Conservation (phyloP, 805 yeast genomes). For the Torulaspora maleeae region DNA sequence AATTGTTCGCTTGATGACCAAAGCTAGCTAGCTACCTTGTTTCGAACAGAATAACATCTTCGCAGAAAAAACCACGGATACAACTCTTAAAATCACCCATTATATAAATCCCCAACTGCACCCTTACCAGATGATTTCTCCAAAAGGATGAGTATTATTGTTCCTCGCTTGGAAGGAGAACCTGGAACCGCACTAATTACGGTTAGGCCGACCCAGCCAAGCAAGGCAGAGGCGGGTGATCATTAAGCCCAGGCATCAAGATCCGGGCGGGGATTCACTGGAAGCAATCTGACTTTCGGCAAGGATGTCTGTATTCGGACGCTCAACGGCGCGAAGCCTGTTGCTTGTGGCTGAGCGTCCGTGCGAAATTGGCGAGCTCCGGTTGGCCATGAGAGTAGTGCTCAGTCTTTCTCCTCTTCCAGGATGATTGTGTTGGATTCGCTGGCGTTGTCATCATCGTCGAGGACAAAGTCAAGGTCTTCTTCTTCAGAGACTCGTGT, state of each 20-base stretch:
- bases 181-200: not conserved
- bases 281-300: too few relatives aligned
- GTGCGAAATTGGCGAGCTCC: not conserved
- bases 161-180: not conserved
- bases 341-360: not conserved
- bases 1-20: not conserved
- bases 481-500: constrained; percentile 5
- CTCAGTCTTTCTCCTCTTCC: constrained; percentile 6
- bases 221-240: not conserved
- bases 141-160: not conserved
- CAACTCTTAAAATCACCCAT: not conserved
- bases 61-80: not conserved
- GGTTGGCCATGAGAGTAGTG: not conserved
- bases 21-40: too few relatives aligned
- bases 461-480: constrained; percentile 9
- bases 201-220: not conserved
- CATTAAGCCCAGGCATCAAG: not conserved
- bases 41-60: too few relatives aligned
- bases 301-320: too few relatives aligned
- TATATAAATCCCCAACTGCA: not conserved
- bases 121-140: not conserved
- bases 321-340: not conserved
- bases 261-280: not conserved
- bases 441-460: constrained; percentile 8
- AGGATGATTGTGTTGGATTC: constrained; percentile 9